These are phyloP conservation scores for Clarkia xantiana DNA, from an alignment of 345 rosid species.

Conservation along the genomic window DNA sequence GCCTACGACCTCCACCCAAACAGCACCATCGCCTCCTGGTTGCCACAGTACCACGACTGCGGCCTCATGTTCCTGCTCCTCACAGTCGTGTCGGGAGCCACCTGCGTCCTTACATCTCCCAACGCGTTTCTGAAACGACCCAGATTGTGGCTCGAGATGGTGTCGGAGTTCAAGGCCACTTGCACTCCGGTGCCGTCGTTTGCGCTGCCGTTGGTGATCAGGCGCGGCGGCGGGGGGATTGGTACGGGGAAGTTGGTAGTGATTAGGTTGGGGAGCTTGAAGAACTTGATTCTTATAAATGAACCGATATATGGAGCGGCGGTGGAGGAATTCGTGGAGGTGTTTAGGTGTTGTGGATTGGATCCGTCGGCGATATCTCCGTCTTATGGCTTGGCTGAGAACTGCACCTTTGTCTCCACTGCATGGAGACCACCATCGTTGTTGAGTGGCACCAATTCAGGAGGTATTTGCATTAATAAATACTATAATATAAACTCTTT, in stretches of 20 bases:
- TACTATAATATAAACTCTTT: too few relatives aligned
- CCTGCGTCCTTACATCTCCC: slow-evolving; percentile 34
- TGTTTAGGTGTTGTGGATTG: slow-evolving; percentile 25
- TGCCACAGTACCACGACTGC: slow-evolving; percentile 60
- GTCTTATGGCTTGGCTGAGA: slow-evolving; percentile 55
- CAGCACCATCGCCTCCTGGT: slow-evolving; percentile 37
- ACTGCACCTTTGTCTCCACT: slow-evolving; percentile 52
- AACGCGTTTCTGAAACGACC: slow-evolving; percentile 28
- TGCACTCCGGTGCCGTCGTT: slow-evolving; percentile 61
- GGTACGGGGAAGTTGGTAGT: slow-evolving; percentile 12
- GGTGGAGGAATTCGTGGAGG: slow-evolving; percentile 28
- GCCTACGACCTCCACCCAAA: slow-evolving; percentile 40
- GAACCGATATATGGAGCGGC: slow-evolving; percentile 35
- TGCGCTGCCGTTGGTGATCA: slow-evolving; percentile 40
- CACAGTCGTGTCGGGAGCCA: slow-evolving; percentile 39
- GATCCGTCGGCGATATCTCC: slow-evolving; percentile 37
- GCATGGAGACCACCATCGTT: slow-evolving; percentile 28
- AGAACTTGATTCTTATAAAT: slow-evolving; percentile 41
- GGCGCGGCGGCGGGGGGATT: slow-evolving; percentile 37
- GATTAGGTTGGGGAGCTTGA: slow-evolving; percentile 26
- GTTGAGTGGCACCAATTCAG: not conserved
- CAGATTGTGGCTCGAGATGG: slow-evolving; percentile 46
- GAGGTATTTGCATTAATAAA: too few relatives aligned
- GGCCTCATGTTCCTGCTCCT: slow-evolving; percentile 50
- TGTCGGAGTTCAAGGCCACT: slow-evolving; percentile 31